These are phyloP conservation scores for Podochytrium sp. DNA, from an alignment of 192 early-diverging fungal genomes.

Conservation along the genomic window DNA sequence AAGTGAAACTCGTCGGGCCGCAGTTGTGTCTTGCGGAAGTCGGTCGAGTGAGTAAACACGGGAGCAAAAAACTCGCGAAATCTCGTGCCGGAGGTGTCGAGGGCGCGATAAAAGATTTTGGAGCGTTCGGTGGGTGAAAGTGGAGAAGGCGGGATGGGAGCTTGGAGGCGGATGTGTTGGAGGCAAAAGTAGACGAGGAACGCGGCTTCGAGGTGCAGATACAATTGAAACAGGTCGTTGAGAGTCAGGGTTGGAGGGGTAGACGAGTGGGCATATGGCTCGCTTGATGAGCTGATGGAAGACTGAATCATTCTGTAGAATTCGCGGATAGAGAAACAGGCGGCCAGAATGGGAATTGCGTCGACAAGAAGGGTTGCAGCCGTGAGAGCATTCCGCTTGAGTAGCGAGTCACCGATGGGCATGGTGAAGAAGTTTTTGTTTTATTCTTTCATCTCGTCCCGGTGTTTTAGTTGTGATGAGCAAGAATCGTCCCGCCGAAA, in stretches of 20 bases:
- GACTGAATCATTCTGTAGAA: too few species aligned
- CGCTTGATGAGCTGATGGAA: too few species aligned
- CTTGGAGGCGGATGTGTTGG: conserved; percentile 19
- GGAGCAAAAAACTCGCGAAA: conserved; percentile 27
- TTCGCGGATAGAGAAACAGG: conserved; percentile 3
- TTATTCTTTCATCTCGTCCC: too few species aligned
- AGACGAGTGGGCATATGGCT: not conserved
- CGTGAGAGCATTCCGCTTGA: too few species aligned
- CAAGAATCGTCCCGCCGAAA: too few species aligned
- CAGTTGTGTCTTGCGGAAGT: conserved; percentile 4
- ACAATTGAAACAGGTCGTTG: not conserved
- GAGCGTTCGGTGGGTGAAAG: conserved; percentile 1
- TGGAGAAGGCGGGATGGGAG: not conserved
- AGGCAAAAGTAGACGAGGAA: conserved; percentile 31
- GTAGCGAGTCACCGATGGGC: conserved; percentile 22
- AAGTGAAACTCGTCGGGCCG: conserved; percentile 10
- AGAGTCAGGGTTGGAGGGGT: not conserved
- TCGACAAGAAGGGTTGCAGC: conserved; percentile 8
- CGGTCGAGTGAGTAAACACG: conserved; percentile 16
- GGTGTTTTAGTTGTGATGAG: too few species aligned
- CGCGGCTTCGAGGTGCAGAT: conserved; percentile 12
- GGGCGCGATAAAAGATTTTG: not conserved
- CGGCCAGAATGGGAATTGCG: conserved; percentile 8
- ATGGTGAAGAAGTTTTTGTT: too few species aligned
- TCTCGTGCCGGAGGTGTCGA: not conserved